Evolutionary conservation across 1,139 yeast genomes (phyloP), one percentile per base, ranked within the genome.

Genomic region (Yarrowia galli): DNA sequence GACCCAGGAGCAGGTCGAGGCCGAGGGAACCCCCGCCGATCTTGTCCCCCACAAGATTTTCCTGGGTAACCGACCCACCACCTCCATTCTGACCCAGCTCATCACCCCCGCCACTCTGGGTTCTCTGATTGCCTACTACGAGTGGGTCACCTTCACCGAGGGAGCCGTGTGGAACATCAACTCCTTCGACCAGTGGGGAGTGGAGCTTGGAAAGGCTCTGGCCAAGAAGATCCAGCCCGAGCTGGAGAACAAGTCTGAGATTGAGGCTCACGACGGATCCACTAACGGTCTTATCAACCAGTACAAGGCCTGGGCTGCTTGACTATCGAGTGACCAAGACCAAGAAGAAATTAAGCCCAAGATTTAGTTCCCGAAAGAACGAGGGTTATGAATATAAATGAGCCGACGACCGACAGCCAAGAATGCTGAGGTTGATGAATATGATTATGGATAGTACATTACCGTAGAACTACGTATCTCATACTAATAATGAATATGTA

Each of bases 101-200:
- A 91, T 95, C 78, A 95, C 98, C 40, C 99, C 99, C 68, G 97
- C 97, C 67, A 82, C 97, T 68, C 86, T 95, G 74, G 99, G 99
- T 81, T 87, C 98, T 67, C 85, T 95, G 81, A 95, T 95, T 79
- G 98, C 97, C 67, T 95, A 95, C 86, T 95, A 95, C 83, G 99
- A 95, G 83, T 97, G 92, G 80, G 86, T 92, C 69, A 95, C 98
- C 48, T 95, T 95, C 82, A 93, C 93, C 70, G 99, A 95, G 83
- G 99, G 99, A 81, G 99, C 99, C 70, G 82, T 95, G 77, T 95
- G 99, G 99, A 95, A 96, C 86, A 93, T 95, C 84, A 95, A 95
- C 87, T 93, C 98, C 20, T 95, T 92, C 78, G 99, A 95, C 84
- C 99, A 95, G 85, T 95, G 98, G 97, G 99, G 99, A 81, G 99